These are phyloP conservation scores for Puccinellia tenuiflora DNA, from an alignment of 176 grass and related monocot genomes.

Conservation along the genomic window DNA sequence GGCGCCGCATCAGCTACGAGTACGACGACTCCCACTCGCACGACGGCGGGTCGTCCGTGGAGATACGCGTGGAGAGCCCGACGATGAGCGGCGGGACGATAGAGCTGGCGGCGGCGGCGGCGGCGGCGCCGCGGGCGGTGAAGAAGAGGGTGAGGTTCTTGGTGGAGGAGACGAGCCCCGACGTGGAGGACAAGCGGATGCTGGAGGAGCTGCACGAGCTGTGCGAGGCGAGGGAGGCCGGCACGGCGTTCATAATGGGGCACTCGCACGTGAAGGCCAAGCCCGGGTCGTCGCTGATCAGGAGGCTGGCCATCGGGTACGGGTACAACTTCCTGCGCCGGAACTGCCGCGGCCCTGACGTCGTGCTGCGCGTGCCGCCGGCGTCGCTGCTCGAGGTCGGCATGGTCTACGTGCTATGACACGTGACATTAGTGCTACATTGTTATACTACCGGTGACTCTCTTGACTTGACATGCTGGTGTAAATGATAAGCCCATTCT, in stretches of 20 bases:
- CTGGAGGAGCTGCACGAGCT: conserved; percentile 72
- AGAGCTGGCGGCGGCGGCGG: conserved; percentile 28
- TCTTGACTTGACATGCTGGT: too few species aligned
- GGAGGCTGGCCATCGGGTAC: conserved; percentile 64
- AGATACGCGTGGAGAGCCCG: conserved; percentile 9
- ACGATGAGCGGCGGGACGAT: not conserved
- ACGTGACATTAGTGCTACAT: not conserved
- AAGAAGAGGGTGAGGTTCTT: conserved; percentile 69
- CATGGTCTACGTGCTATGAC: conserved; percentile 85
- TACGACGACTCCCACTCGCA: conserved; percentile 10
- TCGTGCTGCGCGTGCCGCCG: conserved; percentile 76
- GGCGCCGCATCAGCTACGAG: conserved; percentile 14
- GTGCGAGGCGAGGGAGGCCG: conserved; percentile 62
- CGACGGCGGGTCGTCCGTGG: conserved; percentile 15
- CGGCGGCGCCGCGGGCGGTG: not conserved
- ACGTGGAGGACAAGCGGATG: conserved; percentile 38
- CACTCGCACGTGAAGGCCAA: conserved; percentile 85
- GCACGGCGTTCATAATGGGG: conserved; percentile 85
- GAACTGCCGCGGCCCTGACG: conserved; percentile 89
- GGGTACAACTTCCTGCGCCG: conserved; percentile 82
- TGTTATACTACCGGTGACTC: too few species aligned
- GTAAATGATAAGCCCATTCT: too few species aligned
- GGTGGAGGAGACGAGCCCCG: conserved; percentile 42
- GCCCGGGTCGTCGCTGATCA: conserved; percentile 72
- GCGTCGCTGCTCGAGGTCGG: conserved; percentile 96